phyloP scores from a whole-genome alignment of 768 basidiomycete species.

The Pisolithus marmoratus region DNA sequence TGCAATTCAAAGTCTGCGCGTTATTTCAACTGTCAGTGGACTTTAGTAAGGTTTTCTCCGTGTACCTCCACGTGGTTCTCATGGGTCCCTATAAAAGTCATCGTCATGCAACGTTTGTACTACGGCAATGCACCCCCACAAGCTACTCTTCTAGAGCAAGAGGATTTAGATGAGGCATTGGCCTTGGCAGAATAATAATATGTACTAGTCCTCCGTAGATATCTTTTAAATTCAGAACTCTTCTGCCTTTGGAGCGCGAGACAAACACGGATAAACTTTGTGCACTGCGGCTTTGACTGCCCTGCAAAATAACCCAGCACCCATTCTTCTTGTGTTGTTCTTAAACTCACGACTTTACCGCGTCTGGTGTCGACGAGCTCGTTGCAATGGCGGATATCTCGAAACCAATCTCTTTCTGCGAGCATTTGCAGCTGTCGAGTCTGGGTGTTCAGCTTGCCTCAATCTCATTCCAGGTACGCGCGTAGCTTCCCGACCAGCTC shows the following conservation, averaged over 20 bases:
- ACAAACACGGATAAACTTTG: slow-evolving; percentile 30
- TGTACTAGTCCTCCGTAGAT: not conserved
- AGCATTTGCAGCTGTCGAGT: slow-evolving; percentile 92
- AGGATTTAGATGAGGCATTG: slow-evolving; percentile 70
- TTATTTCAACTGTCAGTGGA: slow-evolving; percentile 82
- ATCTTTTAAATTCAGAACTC: no score
- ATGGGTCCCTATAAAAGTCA: slow-evolving; percentile 40
- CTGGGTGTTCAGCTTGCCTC: slow-evolving; percentile 94
- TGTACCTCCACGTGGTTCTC: slow-evolving; percentile 3
- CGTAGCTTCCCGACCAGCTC: slow-evolving; percentile 24
- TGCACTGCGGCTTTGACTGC: slow-evolving; percentile 11
- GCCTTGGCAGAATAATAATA: slow-evolving; percentile 59
- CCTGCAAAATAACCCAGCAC: slow-evolving; percentile 15
- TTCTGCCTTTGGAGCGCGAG: slow-evolving; percentile 11
- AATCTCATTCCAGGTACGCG: slow-evolving; percentile 89
- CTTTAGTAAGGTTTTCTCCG: slow-evolving; percentile 44
- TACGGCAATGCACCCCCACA: slow-evolving; percentile 70
- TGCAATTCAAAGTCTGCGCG: slow-evolving; percentile 81
- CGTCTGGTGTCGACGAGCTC: slow-evolving; percentile 15
- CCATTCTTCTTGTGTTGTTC: slow-evolving; percentile 12
- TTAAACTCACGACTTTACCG: slow-evolving; percentile 10
- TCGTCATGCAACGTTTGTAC: slow-evolving; percentile 64
- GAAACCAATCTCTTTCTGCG: slow-evolving; percentile 85
- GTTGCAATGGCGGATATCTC: slow-evolving; percentile 25
- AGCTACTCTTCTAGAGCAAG: slow-evolving; percentile 41